Evolutionary conservation across 129 eudicot genomes (phyloP), one percentile per base, ranked within the genome.

Genomic region (Lonicera japonica): DNA sequence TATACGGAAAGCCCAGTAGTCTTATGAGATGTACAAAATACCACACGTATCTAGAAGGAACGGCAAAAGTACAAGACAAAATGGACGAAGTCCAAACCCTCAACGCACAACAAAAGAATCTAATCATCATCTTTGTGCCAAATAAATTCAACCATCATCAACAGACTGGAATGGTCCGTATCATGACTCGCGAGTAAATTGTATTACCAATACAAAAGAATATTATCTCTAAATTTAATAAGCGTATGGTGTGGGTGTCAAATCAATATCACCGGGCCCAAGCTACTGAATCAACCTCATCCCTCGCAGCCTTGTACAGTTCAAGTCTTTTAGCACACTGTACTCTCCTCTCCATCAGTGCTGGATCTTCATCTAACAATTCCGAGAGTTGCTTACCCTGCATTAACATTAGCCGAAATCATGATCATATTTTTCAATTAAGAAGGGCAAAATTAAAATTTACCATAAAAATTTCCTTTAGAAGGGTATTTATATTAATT

Each of bases 281-380:
- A 50, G 85, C 77, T 8, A 82, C 94, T 57, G 96, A 67, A 21
- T 85, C 96, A 16, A 88, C 72, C 75, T 88, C 94, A 65, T 88
- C 96, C 65, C 94, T 82, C 43, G 94, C 96, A 54, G 72, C 71
- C 79, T 88, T 82, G 73, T 84, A 85, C 50, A 88, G 62, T 70
- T 88, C 87, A n/a, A 88, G 96, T 67, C 94, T 80, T 70, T 85
- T 82, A 0, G 94, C 89, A 24, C 68, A 63, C 61, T 85, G 87
- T 50, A 18, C 74, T 73, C 96, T 85, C 75, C 75, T 77, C 75
- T 84, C 90, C 94, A 88, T 88, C 69, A 88, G 67, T n/a, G 94
- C 72, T 1, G 96, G 96, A 75, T 88, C 96, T 77, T 88, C 96
- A 70, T 88, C 96, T 54, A 88, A 70, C 59, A 88, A 77, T 18